Percentiles rank a stretch among this genome's conserved stretches.
phyloP scores from a whole-genome alignment of 768 basidiomycete genomes.

The Boletus vermiculosoides region DNA sequence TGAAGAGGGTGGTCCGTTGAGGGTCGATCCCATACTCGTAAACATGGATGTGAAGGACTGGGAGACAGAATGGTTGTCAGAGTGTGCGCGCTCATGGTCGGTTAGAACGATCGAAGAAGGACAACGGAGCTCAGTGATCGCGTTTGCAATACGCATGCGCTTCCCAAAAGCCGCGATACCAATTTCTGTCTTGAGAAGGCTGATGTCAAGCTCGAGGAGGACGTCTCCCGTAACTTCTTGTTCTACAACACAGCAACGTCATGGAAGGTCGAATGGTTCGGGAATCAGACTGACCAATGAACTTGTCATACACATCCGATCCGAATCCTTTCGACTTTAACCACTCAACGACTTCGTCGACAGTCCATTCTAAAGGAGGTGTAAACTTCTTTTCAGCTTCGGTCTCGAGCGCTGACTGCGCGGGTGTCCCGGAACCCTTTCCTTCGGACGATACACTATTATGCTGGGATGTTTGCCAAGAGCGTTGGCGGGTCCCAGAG shows the following conservation, averaged over 20 bases:
- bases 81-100: slow-evolving; percentile 40
- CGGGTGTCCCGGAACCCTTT: slow-evolving; percentile 24
- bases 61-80: too few relatives aligned
- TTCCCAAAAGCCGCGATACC: slow-evolving; percentile 95
- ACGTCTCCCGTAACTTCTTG: slow-evolving; percentile 99
- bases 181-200: slow-evolving; percentile 88
- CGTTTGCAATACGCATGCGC: slow-evolving; percentile 88
- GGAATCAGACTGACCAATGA: slow-evolving; percentile 59
- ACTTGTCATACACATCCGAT: slow-evolving; percentile 76
- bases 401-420: slow-evolving; percentile 18
- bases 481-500: slow-evolving; percentile 24
- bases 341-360: slow-evolving; percentile 92
- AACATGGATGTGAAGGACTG: slow-evolving; percentile 35
- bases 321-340: slow-evolving; percentile 82
- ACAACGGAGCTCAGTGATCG: slow-evolving; percentile 82
- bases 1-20: slow-evolving; percentile 20
- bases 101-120: slow-evolving; percentile 63
- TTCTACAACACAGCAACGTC: slow-evolving; percentile 47
- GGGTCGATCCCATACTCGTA: slow-evolving; percentile 31
- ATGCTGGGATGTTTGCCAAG: slow-evolving; percentile 40
- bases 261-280: background rate
- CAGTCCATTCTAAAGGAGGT: slow-evolving; percentile 73
- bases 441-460: slow-evolving; percentile 37
- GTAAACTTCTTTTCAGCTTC: slow-evolving; percentile 33
- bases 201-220: slow-evolving; percentile 88